phyloP scores from a whole-genome alignment of 1,139 yeast species.

The Yamadazyma sp. region DNA sequence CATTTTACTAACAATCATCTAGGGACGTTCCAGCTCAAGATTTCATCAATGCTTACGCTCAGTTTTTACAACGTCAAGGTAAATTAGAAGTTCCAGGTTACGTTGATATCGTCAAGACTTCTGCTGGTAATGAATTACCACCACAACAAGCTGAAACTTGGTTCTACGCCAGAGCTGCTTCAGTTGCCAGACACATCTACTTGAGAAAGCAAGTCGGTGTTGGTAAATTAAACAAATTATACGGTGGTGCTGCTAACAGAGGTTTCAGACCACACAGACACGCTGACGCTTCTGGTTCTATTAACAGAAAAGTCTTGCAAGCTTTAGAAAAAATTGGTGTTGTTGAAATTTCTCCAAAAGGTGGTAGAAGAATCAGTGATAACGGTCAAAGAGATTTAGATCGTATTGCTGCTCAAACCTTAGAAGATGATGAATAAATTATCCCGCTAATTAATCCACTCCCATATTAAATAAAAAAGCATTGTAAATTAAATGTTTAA shows the following conservation, averaged over 20 bases:
- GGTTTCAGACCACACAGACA: conserved; percentile 99
- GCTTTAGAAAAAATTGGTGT: conserved; percentile 98
- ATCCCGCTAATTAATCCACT: conserved; percentile 5
- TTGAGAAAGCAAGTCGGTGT: conserved; percentile 99
- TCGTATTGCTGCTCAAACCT: conserved; percentile 99
- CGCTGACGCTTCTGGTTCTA: conserved; percentile 98
- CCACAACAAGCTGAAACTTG: conserved; percentile 99
- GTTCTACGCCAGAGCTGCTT: conserved; percentile 99
- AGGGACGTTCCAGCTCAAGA: conserved; percentile 99
- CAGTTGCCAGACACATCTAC: conserved; percentile 99
- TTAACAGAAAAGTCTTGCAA: conserved; percentile 98
- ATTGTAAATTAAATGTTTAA: conserved; percentile 19
- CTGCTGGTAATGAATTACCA: conserved; percentile 98
- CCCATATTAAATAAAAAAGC: conserved; percentile 11
- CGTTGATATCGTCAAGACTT: conserved; percentile 99
- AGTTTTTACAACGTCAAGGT: conserved; percentile 99
- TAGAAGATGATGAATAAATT: conserved; percentile 78
- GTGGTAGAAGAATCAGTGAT: conserved; percentile 99
- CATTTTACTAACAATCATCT: conserved; percentile 34
- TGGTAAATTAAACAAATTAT: conserved; percentile 97
- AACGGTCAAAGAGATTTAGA: conserved; percentile 99
- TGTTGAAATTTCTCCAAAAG: conserved; percentile 93
- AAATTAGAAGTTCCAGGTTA: conserved; percentile 99
- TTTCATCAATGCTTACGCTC: conserved; percentile 99
- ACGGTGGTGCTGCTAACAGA: conserved; percentile 99